phyloP scores from a whole-genome alignment of 129 eudicot species.

The Daucus carota region DNA sequence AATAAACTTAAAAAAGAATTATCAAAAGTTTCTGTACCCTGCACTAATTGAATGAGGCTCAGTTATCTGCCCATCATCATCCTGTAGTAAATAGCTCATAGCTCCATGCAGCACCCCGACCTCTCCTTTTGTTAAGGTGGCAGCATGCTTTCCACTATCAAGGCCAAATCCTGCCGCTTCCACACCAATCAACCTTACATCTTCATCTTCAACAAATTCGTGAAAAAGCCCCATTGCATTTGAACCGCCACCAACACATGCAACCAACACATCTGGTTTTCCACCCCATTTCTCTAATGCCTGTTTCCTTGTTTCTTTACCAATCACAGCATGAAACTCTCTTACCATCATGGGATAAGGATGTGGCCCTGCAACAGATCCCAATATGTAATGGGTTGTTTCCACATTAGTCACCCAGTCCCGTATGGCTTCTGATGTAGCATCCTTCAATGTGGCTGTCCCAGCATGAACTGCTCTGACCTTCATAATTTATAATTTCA shows the following conservation, averaged over 20 bases:
- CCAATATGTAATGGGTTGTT: slow-evolving; percentile 57
- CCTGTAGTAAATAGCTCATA: slow-evolving; percentile 95
- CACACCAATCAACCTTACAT: slow-evolving; percentile 82
- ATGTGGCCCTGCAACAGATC: slow-evolving; percentile 72
- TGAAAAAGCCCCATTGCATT: slow-evolving; percentile 94
- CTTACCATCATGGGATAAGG: slow-evolving; percentile 76
- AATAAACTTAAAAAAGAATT: neutral
- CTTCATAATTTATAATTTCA: slow-evolving; percentile 18
- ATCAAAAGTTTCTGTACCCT: slow-evolving; percentile 40
- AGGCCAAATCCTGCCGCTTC: slow-evolving; percentile 93
- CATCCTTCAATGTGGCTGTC: slow-evolving; percentile 90
- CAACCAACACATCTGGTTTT: slow-evolving; percentile 82
- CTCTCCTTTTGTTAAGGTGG: slow-evolving; percentile 81
- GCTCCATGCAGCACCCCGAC: slow-evolving; percentile 97
- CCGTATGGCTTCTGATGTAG: slow-evolving; percentile 90
- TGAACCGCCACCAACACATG: slow-evolving; percentile 95
- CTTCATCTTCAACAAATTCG: slow-evolving; percentile 77
- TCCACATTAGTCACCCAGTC: slow-evolving; percentile 94
- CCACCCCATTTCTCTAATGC: slow-evolving; percentile 98
- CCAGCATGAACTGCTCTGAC: slow-evolving; percentile 89
- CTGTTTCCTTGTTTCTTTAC: slow-evolving; percentile 88
- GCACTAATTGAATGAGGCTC: slow-evolving; percentile 97
- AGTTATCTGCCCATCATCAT: slow-evolving; percentile 82
- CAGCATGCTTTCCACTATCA: slow-evolving; percentile 94
- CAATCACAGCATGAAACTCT: slow-evolving; percentile 65